Percentiles rank a stretch among this genome's conserved stretches.
phyloP scores from a whole-genome alignment of 2,329 filamentous ascomycete species.

The Hypoxylon sp. region DNA sequence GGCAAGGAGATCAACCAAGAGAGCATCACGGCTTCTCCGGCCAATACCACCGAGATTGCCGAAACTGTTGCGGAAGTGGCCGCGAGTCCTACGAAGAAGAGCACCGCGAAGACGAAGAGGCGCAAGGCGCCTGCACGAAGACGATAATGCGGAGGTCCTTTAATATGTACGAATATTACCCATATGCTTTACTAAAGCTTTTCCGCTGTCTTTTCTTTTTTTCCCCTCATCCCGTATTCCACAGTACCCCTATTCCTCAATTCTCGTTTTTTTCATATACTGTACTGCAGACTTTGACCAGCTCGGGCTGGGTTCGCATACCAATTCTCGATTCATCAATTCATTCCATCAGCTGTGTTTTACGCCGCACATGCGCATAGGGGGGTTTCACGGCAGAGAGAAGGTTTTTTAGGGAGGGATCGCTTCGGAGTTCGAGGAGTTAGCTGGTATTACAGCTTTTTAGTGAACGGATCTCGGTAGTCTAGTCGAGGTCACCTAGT shows the following conservation, averaged over 20 bases:
- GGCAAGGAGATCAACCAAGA: slow-evolving; percentile 68
- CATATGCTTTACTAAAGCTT: slow-evolving; percentile 42
- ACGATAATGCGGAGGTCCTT: slow-evolving; percentile 39
- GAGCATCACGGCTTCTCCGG: slow-evolving; percentile 61
- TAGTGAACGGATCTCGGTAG: not conserved
- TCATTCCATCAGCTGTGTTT: slow-evolving; percentile 13
- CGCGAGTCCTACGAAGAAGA: slow-evolving; percentile 50
- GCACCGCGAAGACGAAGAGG: slow-evolving; percentile 46
- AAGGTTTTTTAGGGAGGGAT: slow-evolving; percentile 5
- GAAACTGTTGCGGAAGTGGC: slow-evolving; percentile 34
- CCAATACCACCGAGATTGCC: slow-evolving; percentile 45
- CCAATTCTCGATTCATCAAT: slow-evolving; percentile 3
- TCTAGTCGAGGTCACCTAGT: not conserved
- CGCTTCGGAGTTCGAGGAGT: slow-evolving; percentile 31
- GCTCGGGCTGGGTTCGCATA: slow-evolving; percentile 36
- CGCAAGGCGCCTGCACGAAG: slow-evolving; percentile 50
- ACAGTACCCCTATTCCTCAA: not conserved
- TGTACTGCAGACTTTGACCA: slow-evolving; percentile 35
- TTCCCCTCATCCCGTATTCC: not conserved
- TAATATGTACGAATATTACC: slow-evolving; percentile 39
- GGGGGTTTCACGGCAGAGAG: slow-evolving; percentile 10
- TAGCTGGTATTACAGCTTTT: not conserved
- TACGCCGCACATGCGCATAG: slow-evolving; percentile 8
- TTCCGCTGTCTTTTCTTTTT: not conserved
- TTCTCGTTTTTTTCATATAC: slow-evolving; percentile 2